Evolutionary conservation across 1,139 yeast genomes (phyloP), one percentile per base, ranked within the genome.

Genomic region (Yamadazyma spencermartinsiae): DNA sequence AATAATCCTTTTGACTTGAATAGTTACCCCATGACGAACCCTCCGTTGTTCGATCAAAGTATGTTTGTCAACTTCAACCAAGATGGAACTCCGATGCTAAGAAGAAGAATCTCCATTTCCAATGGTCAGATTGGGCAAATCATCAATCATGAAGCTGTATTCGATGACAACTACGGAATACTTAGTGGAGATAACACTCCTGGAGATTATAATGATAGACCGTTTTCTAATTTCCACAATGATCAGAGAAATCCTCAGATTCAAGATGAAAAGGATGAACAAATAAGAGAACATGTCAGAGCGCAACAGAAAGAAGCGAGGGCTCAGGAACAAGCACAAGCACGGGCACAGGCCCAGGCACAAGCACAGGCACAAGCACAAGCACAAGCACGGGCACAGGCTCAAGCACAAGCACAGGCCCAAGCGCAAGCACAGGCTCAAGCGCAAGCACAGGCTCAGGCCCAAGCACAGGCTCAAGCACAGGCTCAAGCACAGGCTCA

Each of bases 41-140:
- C 86, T 1, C 86, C 86, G 4, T 66, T 80, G 29, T 76, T 79
- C 50, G 85, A 80, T 52, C 71, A 76, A 32, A 68, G 80, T 3
- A 61, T 76, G 63, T 64, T 67, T 49, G 57, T 72, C 19, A 60
- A 74, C 36, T 70, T 58, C 51, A 55, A 54, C 41, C 64, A 48
- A 39, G 74, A 72, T 28, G 76, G 77, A 0, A 59, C 60, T 10
- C 72, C 68, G 6, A 65, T 83, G 41, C 31, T 43, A n/a, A 69
- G 89, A 54, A 66, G 90, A 50, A 61, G 77, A 46, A 77, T 84
- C 4, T 83, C 90, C 31, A 83, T 84, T 36, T 82, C 89, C 11
- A 83, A 83, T 59, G 92, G 92, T 49, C 92, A 83, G 55, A 83
- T 84, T 48, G 85, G 87, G 33, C 90, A 84, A 54, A 75, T 79